A percentile compares a stretch with the other conserved stretches of the same genome.
Conservation (phyloP, 305 asterid species). For the Rubia occidens region DNA sequence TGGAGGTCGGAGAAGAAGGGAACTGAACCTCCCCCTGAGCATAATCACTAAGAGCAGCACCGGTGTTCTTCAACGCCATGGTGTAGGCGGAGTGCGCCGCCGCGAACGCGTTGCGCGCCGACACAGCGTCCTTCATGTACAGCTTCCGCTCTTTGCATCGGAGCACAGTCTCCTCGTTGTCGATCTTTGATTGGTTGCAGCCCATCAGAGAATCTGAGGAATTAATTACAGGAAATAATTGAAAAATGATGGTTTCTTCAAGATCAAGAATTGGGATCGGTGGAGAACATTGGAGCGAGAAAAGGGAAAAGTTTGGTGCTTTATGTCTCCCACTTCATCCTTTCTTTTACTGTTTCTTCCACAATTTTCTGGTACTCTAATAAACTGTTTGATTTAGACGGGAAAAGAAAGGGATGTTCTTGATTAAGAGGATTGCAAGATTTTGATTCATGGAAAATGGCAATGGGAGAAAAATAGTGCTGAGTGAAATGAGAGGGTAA, state of each 20-base stretch:
- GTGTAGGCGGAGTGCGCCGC: slow-evolving; percentile 88
- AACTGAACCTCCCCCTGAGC: slow-evolving; percentile 64
- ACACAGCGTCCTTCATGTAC: slow-evolving; percentile 72
- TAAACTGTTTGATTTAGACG: no score
- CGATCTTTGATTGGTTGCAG: slow-evolving; percentile 90
- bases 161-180: slow-evolving; percentile 76
- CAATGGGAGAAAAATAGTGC: no score
- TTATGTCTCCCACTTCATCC: background rate
- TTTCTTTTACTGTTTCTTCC: background rate
- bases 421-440: no score
- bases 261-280: background rate
- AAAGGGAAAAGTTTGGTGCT: background rate
- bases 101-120: slow-evolving; percentile 81
- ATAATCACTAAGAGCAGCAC: slow-evolving; percentile 87
- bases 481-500: no score
- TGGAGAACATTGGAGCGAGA: slow-evolving; percentile 2
- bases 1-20: slow-evolving; percentile 24
- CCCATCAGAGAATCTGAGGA: slow-evolving; percentile 43
- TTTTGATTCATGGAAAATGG: no score
- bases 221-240: background rate
- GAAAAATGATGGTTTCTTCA: background rate
- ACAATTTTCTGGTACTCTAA: background rate
- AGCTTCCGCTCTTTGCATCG: slow-evolving; percentile 85
- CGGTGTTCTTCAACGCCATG: slow-evolving; percentile 78
- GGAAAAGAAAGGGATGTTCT: no score